Conservation (phyloP, 345 rosid genomes). For the Sisymbrium irio region DNA sequence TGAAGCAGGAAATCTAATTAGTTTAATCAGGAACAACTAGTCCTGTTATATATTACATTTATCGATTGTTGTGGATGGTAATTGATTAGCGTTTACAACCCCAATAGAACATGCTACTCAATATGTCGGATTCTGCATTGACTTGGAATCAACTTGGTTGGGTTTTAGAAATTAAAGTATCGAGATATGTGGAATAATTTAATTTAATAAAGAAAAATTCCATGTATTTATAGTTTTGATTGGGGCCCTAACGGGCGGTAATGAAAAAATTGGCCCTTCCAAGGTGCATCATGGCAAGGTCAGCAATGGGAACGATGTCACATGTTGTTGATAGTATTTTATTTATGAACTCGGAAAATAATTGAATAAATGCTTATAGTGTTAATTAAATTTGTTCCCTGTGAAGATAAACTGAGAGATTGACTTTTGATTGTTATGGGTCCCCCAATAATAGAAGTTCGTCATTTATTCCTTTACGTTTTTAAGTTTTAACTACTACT, state of each 20-base stretch:
- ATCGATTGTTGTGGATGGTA: not conserved
- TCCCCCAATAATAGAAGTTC: constrained; percentile 33
- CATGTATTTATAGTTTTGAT: not conserved
- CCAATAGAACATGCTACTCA: constrained; percentile 18
- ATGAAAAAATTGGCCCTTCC: constrained; percentile 29
- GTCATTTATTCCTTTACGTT: constrained; percentile 15
- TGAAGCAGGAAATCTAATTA: not conserved
- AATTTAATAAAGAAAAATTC: not conserved
- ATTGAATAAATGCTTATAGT: constrained; percentile 1
- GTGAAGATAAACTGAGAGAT: constrained; percentile 22
- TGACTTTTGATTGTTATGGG: constrained; percentile 37
- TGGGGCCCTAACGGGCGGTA: constrained; percentile 24
- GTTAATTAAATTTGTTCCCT: constrained; percentile 27
- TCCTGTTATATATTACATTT: not conserved
- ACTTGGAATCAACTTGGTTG: constrained; percentile 23
- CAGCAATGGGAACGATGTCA: constrained; percentile 35
- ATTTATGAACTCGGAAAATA: constrained; percentile 1
- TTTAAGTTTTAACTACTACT: not conserved
- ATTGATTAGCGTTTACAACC: not conserved
- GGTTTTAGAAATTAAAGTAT: not conserved
- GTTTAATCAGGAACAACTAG: not conserved
- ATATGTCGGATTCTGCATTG: constrained; percentile 30
- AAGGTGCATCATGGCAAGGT: constrained; percentile 37
- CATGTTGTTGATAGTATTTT: constrained; percentile 25
- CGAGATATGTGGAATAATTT: not conserved